Base-by-base conservation (phyloP, 2,329 filamentous ascomycete genomes). In the Podosphaera xanthii region DNA sequence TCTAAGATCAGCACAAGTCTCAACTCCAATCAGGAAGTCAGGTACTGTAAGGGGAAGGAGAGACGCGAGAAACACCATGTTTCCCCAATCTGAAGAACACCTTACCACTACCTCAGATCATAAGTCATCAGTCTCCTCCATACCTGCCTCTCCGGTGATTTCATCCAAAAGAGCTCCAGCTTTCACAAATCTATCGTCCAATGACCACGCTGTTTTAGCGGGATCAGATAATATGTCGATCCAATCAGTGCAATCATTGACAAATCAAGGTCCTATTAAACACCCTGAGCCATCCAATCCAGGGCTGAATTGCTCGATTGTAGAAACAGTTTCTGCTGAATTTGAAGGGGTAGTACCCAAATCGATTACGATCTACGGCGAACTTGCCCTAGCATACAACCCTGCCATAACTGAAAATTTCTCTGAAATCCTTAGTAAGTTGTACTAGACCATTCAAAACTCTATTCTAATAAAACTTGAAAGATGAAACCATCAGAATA, bases 61-160 rank as follows among this genome's bases (percentile, higher is more conserved):
- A 68, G 91, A 97, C 69, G 87, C 94, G 62, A 81, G 91, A 61
- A 94, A 94, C 71, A 96, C 90, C 0, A 83, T 95, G 59, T 91
- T 22, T 31, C 8, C 40, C 9, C 40, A 30, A 44, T 42, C 54
- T 40, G 54, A 38, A n/a, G 36, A 57, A 9, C 30, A 30, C 6
- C 38, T 44, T 44, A 12, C 36, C 12, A 10, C 31, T 5, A 44
- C 38, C 10, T 38, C 38, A 31, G 38, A 44, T 92, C 67, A 77
- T 90, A 63, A 84, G 1, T 1, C 46, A 44, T 14, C 54, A 12
- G 36, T 12, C 7, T 22, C 54, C 22, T 31, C 40, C 22, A 12
- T 12, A 14, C 40, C 40, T 44, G n/a, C 5, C n/a, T 44, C 40
- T 12, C 40, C 33, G 7, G 22, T 35, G n/a, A 52, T 12, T 33